Base-by-base conservation (phyloP, 495 filamentous ascomycete genomes). In the Podospora sp. region DNA sequence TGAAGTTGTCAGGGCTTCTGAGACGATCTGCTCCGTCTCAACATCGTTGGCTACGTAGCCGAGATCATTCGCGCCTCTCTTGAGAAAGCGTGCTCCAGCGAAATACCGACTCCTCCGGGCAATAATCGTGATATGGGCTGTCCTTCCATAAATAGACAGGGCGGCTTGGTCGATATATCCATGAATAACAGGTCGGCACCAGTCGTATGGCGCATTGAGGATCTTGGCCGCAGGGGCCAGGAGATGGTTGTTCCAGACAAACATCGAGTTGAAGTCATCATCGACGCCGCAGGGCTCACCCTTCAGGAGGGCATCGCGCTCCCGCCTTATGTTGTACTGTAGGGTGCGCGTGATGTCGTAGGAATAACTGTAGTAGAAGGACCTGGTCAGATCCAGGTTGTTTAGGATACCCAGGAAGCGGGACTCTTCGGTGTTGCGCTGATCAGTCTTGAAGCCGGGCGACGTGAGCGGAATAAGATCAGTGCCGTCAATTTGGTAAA, bases 11-110 rank as follows among this genome's bases (percentile, higher is more conserved):
- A 92, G 79, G 72, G 92, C 89, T 75, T 99, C 96, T 14, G 93
- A 93, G 11, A 98, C 94, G 68, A 99, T 97, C 76, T 99, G 95
- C 78, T 99, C 95, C 6, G 96, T 97, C 79, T 99, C 96, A n/a
- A 99, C 95, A 77, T 99, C 95, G 73, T 99, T 99, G 46, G 95
- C 95, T 60, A 99, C 95, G 77, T 97, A 97, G 22, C 95, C 95
- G 63, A 97, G 72, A 77, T 99, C 96, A 72, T 99, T 99, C 51
- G 94, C 90, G 51, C 95, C 95, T 63, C 95, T 87, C 78, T 99
- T 99, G 60, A 99, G 78, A 69, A 97, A 99, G 2, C 95, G 85
- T 25, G 95, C 95, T 51, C 95, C 95, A 0, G 95, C 95, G 78
- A 98, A 99, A 77, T 90, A 92, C 14, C 96, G 86, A 35, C 96